Conservation (phyloP, 768 basidiomycete genomes). For the Psilocybe subaeruginosa region DNA sequence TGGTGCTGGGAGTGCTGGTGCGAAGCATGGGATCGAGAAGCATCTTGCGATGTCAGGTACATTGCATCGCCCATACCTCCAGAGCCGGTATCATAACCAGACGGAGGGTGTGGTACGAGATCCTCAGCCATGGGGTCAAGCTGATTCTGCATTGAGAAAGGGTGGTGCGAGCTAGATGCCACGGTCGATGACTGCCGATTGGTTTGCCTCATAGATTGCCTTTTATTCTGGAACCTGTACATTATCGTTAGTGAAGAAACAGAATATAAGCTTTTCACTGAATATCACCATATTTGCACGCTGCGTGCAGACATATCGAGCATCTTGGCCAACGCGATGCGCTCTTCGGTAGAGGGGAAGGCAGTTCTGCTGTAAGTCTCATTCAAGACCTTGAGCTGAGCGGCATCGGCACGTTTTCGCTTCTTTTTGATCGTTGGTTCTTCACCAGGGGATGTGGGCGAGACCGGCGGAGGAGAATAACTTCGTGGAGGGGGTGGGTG, state of each 20-base stretch:
- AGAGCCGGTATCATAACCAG: slow-evolving; percentile 30
- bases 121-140: slow-evolving; percentile 42
- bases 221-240: slow-evolving; percentile 84
- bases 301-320: slow-evolving; percentile 85
- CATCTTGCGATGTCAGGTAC: slow-evolving; percentile 46
- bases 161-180: slow-evolving; percentile 47
- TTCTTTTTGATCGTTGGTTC: slow-evolving; percentile 86
- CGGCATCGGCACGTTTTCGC: slow-evolving; percentile 82
- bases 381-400: slow-evolving; percentile 80
- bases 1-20: slow-evolving; percentile 34
- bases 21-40: slow-evolving; percentile 34
- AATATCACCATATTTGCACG: slow-evolving; percentile 81
- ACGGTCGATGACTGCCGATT: slow-evolving; percentile 63
- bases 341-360: slow-evolving; percentile 87
- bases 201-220: slow-evolving; percentile 81
- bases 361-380: slow-evolving; percentile 81
- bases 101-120: slow-evolving; percentile 31
- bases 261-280: slow-evolving; percentile 15
- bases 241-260: slow-evolving; percentile 24
- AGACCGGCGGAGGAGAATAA: slow-evolving; percentile 56
- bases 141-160: slow-evolving; percentile 47
- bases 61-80: slow-evolving; percentile 25
- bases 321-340: slow-evolving; percentile 72
- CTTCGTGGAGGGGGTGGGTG: slow-evolving; percentile 36
- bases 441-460: slow-evolving; percentile 48